A percentile compares a stretch with the other conserved stretches of the same genome.
phyloP scores from a whole-genome alignment of 352 stramenopile species.

The Pythium chondricola region DNA sequence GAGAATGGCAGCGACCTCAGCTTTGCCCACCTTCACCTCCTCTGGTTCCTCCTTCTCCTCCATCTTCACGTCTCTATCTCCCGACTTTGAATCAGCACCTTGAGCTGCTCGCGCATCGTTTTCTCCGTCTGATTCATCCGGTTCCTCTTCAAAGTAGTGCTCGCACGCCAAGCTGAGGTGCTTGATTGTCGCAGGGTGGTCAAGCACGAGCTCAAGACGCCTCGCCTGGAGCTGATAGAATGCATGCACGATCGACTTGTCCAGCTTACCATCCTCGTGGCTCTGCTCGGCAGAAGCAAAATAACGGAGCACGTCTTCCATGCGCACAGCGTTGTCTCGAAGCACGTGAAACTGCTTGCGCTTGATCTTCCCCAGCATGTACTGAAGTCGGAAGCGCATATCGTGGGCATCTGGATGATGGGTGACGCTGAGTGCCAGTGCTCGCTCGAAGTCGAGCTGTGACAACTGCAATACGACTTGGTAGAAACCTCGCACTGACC shows the following conservation, averaged over 20 bases:
- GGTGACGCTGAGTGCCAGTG: constrained; percentile 26
- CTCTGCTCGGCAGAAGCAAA: constrained; percentile 54
- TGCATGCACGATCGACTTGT: constrained; percentile 67
- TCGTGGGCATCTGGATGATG: constrained; percentile 31
- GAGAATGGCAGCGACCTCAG: constrained; percentile 37
- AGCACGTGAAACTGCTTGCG: constrained; percentile 59
- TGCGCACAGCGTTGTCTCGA: no score
- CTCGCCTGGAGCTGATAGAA: constrained; percentile 72
- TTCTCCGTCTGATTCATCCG: constrained; percentile 22
- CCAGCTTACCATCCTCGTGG: constrained; percentile 53
- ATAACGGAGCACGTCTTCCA: no score
- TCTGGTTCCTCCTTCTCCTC: constrained; percentile 5
- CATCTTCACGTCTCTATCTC: constrained; percentile 6
- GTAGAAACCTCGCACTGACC: constrained; percentile 2
- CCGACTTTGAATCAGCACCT: no score
- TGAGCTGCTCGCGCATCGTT: constrained; percentile 3
- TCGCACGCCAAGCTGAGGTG: constrained; percentile 36
- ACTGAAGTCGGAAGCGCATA: constrained; percentile 55
- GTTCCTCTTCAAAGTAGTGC: constrained; percentile 53
- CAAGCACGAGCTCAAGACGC: constrained; percentile 44
- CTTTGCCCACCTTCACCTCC: constrained; percentile 26
- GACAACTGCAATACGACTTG: constrained; percentile 22
- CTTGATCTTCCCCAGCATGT: constrained; percentile 70
- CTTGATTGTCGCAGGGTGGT: constrained; percentile 16
- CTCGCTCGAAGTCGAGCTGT: constrained; percentile 34